Conservation (phyloP, 768 basidiomycete genomes). For the Mycena rosella region DNA sequence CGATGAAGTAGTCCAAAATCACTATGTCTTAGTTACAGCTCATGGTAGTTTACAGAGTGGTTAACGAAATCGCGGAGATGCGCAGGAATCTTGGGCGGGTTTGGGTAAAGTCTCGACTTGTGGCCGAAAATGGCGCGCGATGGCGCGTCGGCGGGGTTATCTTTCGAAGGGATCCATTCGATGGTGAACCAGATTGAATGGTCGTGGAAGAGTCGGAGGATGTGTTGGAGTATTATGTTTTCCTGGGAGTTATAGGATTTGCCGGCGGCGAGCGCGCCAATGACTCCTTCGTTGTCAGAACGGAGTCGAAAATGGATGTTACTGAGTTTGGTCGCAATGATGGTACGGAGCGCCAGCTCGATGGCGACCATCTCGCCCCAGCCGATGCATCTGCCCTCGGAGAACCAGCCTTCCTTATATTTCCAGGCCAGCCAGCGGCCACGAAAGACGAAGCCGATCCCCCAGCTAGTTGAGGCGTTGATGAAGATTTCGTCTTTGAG, state of each 20-base stretch:
- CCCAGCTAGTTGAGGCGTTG: conserved; percentile 55
- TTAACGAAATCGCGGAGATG: not conserved
- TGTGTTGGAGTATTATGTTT: conserved; percentile 44
- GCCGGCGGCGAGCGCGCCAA: conserved; percentile 47
- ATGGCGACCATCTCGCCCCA: conserved; percentile 62
- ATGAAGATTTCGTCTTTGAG: conserved; percentile 47
- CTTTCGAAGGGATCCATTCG: conserved; percentile 45
- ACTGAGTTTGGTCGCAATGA: conserved; percentile 41
- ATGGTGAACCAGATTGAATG: conserved; percentile 42
- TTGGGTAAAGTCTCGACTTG: conserved; percentile 32
- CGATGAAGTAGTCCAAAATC: no score
- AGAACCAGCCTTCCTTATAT: conserved; percentile 47
- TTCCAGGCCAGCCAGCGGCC: conserved; percentile 56
- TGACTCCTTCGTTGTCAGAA: conserved; percentile 58
- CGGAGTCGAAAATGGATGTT: conserved; percentile 46
- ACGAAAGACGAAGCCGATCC: conserved; percentile 53
- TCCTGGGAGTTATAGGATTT: conserved; percentile 43
- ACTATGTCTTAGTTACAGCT: not conserved
- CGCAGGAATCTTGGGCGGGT: not conserved
- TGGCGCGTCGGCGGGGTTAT: conserved; percentile 51
- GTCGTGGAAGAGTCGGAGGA: conserved; percentile 40
- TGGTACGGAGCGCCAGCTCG: conserved; percentile 53
- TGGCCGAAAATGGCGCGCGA: conserved; percentile 39
- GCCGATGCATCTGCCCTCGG: conserved; percentile 48
- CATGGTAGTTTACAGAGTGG: not conserved